Evolutionary conservation across 1,284 basidiomycete genomes (phyloP), one percentile per base, ranked within the genome.

Genomic region (Trametes pubescens): DNA sequence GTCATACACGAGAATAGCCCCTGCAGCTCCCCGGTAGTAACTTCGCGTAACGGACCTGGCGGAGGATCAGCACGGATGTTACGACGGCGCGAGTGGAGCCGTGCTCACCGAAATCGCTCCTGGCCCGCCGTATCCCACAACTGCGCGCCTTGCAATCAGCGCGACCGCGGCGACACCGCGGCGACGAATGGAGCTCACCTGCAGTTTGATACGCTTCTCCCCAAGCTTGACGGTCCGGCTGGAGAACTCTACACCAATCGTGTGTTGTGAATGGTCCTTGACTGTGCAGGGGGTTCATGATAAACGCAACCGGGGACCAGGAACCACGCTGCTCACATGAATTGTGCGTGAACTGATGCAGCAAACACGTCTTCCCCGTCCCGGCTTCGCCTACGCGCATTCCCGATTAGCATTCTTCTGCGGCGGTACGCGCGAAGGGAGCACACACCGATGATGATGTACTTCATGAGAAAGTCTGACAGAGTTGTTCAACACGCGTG

Each of bases 41-140:
- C 94, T 96, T 67, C 96, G 83, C 13, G 97, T 99, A 16, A 99
- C 97, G n/a, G 94, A 96, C 71, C 95, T 93, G 71, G 24, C 4
- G 26, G 35, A 21, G 48, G 49, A 54, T 49, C 44, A 53, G 59
- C 57, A 22, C 22, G 60, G 61, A 58, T 65, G 52, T 47, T 38
- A 14, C 54, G n/a, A 24, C 47, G 9, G 49, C 34, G 51, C 44
- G 57, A 56, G 29, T 52, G 51, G 67, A 46, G 49, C n/a, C 43
- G n/a, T 43, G 75, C 83, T 61, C 65, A 92, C 87, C 94, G 86
- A 76, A 98, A 98, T 66, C 96, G 85, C 78, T 98, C 96, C 79
- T 98, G 96, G 21, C 95, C 95, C 43, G 95, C 95, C n/a, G 95
- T 98, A 78, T 98, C 96, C 96, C 96, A 98, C 57, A 98, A 80